phyloP scores from a whole-genome alignment of 2,329 filamentous ascomycete genomes.

The Alternaria novae-zelandiae region DNA sequence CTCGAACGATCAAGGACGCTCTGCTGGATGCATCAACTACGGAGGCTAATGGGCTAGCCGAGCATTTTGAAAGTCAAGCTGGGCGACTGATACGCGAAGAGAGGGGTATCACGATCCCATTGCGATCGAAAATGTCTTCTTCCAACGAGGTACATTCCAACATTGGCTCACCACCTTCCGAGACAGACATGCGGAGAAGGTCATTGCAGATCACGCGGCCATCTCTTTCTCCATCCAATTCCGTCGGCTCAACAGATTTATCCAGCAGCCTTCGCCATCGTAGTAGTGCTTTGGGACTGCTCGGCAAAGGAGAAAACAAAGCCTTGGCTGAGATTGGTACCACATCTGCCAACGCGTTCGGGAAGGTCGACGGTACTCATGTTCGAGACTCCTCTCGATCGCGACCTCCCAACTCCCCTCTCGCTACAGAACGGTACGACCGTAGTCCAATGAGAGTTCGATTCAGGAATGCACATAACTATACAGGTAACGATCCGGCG shows the following conservation, averaged over 20 bases:
- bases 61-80: constrained; percentile 49
- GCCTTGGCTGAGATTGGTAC: constrained; percentile 69
- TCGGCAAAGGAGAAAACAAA: constrained; percentile 66
- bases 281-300: constrained; percentile 65
- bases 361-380: constrained; percentile 64
- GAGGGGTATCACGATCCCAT: constrained; percentile 30
- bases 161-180: constrained; percentile 35
- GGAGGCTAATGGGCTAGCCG: constrained; percentile 70
- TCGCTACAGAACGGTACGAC: constrained; percentile 40
- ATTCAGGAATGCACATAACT: constrained; percentile 76
- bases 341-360: constrained; percentile 68
- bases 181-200: constrained; percentile 44
- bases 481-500: constrained; percentile 75
- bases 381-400: constrained; percentile 39
- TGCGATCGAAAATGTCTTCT: constrained; percentile 25
- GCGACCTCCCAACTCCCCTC: constrained; percentile 37
- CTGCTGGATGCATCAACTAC: constrained; percentile 90
- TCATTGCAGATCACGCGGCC: constrained; percentile 38
- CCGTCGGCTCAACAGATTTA: constrained; percentile 40
- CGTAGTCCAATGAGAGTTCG: constrained; percentile 49
- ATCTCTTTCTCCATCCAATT: constrained; percentile 42
- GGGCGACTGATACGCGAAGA: constrained; percentile 43
- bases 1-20: constrained; percentile 87
- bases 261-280: constrained; percentile 54
- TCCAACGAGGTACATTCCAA: constrained; percentile 20